Percentiles rank a stretch among this genome's conserved stretches.
phyloP scores from a whole-genome alignment of 2,329 filamentous ascomycete genomes.

The Aspergillus sp. region DNA sequence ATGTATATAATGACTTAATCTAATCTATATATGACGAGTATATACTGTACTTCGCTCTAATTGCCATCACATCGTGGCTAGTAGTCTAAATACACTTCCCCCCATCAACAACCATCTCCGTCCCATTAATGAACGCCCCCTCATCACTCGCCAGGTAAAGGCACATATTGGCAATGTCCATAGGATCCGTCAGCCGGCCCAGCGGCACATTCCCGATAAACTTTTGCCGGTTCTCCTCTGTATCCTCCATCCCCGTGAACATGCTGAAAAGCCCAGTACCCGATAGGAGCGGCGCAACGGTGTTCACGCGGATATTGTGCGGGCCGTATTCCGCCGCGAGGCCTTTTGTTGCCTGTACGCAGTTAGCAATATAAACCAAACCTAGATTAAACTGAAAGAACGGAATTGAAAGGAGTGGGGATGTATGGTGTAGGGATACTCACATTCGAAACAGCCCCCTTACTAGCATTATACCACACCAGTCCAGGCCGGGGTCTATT shows the following conservation, averaged over 20 bases:
- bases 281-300: slow-evolving; percentile 67
- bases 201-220: slow-evolving; percentile 47
- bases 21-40: too few relatives aligned
- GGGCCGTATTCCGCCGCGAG: slow-evolving; percentile 73
- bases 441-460: slow-evolving; percentile 47
- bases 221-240: slow-evolving; percentile 44
- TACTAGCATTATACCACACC: slow-evolving; percentile 49
- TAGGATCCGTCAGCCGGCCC: slow-evolving; percentile 43
- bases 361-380: background rate
- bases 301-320: slow-evolving; percentile 71
- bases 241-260: slow-evolving; percentile 44
- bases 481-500: slow-evolving; percentile 43
- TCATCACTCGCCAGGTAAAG: slow-evolving; percentile 71
- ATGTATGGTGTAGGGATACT: slow-evolving; percentile 7
- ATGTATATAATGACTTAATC: too few relatives aligned
- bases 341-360: slow-evolving; percentile 57
- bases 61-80: background rate
- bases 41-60: background rate
- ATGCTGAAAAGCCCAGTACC: slow-evolving; percentile 62
- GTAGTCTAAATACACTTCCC: slow-evolving; percentile 43
- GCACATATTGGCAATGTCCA: slow-evolving; percentile 70
- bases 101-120: slow-evolving; percentile 67
- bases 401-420: too few relatives aligned
- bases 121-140: slow-evolving; percentile 68
- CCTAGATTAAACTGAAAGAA: too few relatives aligned